phyloP scores from a whole-genome alignment of 106 monocot species.

The Apostasia shenzhenica region DNA sequence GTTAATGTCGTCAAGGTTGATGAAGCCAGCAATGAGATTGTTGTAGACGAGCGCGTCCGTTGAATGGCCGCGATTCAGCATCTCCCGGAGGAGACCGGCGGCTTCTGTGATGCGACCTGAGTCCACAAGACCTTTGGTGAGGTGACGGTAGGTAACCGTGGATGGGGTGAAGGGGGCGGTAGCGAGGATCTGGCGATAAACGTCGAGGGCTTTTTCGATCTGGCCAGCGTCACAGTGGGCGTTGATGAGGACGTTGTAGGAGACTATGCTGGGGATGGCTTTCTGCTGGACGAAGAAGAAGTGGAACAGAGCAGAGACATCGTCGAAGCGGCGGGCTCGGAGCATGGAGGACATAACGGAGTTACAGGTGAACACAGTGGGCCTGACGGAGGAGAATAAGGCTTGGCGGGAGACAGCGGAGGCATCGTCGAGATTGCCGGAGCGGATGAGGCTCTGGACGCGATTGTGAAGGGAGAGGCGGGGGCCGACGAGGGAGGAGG shows the following conservation, averaged over 20 bases:
- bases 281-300: constrained; percentile 74
- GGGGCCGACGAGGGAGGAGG: constrained; percentile 76
- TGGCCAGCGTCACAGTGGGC: constrained; percentile 53
- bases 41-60: constrained; percentile 85
- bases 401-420: constrained; percentile 56
- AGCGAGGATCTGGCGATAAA: constrained; percentile 62
- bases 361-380: constrained; percentile 95
- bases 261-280: constrained; percentile 80
- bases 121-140: constrained; percentile 70
- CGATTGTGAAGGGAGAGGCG: constrained; percentile 89
- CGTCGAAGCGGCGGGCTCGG: constrained; percentile 53
- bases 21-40: constrained; percentile 62
- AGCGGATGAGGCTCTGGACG: constrained; percentile 71
- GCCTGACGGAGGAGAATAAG: constrained; percentile 50
- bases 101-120: constrained; percentile 54
- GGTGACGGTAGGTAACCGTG: constrained; percentile 59
- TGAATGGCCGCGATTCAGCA: constrained; percentile 70
- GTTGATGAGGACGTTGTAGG: constrained; percentile 76
- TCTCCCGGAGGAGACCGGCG: constrained; percentile 61
- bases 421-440: constrained; percentile 66
- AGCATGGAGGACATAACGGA: constrained; percentile 63
- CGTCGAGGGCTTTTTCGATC: constrained; percentile 39
- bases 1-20: constrained; percentile 51
- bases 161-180: constrained; percentile 78
- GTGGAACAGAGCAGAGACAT: constrained; percentile 51